Base-by-base conservation (phyloP, 1,284 basidiomycete genomes). In the Cutaneotrichosporon cutaneum region DNA sequence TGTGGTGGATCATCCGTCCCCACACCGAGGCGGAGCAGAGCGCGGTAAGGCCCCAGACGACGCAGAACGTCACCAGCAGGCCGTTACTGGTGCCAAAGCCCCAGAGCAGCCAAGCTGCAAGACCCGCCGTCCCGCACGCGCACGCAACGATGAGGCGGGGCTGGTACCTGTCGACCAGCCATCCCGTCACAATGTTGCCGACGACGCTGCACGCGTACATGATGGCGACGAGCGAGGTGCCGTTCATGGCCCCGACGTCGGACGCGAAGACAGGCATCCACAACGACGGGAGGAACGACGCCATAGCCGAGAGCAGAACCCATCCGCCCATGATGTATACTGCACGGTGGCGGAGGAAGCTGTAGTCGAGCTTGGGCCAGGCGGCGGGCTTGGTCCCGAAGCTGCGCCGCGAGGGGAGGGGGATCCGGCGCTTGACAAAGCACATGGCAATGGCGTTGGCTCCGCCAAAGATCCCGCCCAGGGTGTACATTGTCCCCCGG, bases 261-360 rank as follows among this genome's bases (percentile, higher is more conserved):
- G 67, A 58, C 0, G 77, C 78, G 55, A 71, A 79, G 2, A 73
- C 74, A 72, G 79, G 78, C 13, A 79, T 66, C 70, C 74, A 79
- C 24, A 80, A 59, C 8, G 63, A 69, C 0, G 79, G 79, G 33
- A 80, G 60, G 58, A 80, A 79, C 58, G 76, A 77, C 51, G 75
- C 76, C 27, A 77, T 56, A 42, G 71, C 71, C 0, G 72, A 73
- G 26, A 78, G 54, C 1, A 75, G 51, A 42, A 77, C 76, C n/a
- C 70, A 72, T 1, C 61, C 65, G 5, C 51, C 51, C 35, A 76
- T 77, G 6, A 71, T 64, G 44, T 70, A 74, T 16, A 77, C 63
- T 0, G 69, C 58, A 10, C 57, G 61, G 3, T 60, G 60, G 24
- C 59, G 62, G 21, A 77, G 52, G 66, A 80, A 75, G 2, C 48